Base-by-base conservation (phyloP, 441 rosid genomes). In the Daphne laureola region DNA sequence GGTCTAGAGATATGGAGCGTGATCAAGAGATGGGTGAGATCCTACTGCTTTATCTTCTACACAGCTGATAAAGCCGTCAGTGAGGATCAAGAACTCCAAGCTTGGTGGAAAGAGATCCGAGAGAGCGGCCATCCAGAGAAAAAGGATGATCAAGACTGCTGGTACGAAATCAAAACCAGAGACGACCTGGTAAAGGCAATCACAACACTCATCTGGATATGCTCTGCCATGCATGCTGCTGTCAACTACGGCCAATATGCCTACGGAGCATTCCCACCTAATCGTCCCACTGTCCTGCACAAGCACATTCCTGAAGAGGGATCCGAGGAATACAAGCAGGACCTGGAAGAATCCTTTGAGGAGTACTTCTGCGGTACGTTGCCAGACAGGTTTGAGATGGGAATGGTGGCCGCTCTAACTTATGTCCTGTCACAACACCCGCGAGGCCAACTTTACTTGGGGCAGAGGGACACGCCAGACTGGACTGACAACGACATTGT, bases 101-200 rank as follows among this genome's bases (percentile, higher is more conserved):
- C 64, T 57, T 91, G 98, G 96, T 91, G 96, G 87, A 58, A 53
- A 46, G 95, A 88, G 60, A 75, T 82, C 48, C 69, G 67, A 54
- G 69, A 75, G 15, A 59, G 63, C 23, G 96, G 98, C 4, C 96
- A 91, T 16, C 55, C 55, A 6, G 63, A 59, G 5, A 41, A 59
- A 4, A 13, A 50, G 23, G 27, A n/a, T n/a, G n/a, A n/a, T n/a
- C n/a, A n/a, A n/a, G n/a, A 17, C 36, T 49, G 63, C 49, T 59
- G 86, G 93, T 64, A 48, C 38, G 65, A 63, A 40, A 70, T 85
- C 71, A 66, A 59, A 51, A 69, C 63, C 5, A 58, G 64, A 4
- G 26, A 67, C 7, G 65, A 78, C 44, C 75, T 85, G 21, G 49
- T 66, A 53, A 54, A 72, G 49, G 64, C 73, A 51, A 65, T 85